These are phyloP conservation scores for Phaeosphaeriaceae sp. DNA, from an alignment of 2,329 filamentous ascomycete genomes.

Conservation along the genomic window DNA sequence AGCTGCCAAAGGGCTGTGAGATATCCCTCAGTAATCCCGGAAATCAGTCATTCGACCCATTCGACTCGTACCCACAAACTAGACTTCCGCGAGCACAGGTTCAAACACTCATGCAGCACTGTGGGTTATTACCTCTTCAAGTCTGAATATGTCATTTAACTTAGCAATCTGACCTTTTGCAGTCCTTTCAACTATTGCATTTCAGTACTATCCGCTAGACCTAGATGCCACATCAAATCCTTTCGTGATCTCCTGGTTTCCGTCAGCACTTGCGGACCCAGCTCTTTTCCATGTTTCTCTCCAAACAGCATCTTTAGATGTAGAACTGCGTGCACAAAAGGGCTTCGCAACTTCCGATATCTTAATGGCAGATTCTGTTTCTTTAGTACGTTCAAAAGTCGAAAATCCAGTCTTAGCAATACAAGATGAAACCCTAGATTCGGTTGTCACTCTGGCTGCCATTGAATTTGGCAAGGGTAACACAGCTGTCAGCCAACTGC, in stretches of 20 bases:
- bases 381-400: constrained; percentile 59
- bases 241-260: constrained; percentile 67
- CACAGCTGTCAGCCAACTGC: constrained; percentile 22
- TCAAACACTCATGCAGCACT: constrained; percentile 63
- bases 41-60: constrained; percentile 58
- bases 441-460: constrained; percentile 56
- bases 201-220: constrained; percentile 66
- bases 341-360: constrained; percentile 62
- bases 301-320: constrained; percentile 64
- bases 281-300: constrained; percentile 65
- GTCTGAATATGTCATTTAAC: too few species aligned
- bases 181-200: constrained; percentile 65
- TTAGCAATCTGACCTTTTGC: not conserved
- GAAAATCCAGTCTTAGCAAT: constrained; percentile 55
- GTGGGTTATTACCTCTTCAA: constrained; percentile 46
- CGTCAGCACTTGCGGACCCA: constrained; percentile 61
- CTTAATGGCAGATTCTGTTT: constrained; percentile 64
- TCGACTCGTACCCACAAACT: constrained; percentile 63
- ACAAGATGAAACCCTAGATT: constrained; percentile 63
- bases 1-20: constrained; percentile 6
- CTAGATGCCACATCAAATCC: constrained; percentile 61
- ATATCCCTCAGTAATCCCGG: constrained; percentile 27
- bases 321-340: constrained; percentile 59
- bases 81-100: constrained; percentile 59
- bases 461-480: constrained; percentile 9